These are phyloP conservation scores for Jackrogersella multiformis DNA, from an alignment of 495 filamentous ascomycete species.

Conservation along the genomic window DNA sequence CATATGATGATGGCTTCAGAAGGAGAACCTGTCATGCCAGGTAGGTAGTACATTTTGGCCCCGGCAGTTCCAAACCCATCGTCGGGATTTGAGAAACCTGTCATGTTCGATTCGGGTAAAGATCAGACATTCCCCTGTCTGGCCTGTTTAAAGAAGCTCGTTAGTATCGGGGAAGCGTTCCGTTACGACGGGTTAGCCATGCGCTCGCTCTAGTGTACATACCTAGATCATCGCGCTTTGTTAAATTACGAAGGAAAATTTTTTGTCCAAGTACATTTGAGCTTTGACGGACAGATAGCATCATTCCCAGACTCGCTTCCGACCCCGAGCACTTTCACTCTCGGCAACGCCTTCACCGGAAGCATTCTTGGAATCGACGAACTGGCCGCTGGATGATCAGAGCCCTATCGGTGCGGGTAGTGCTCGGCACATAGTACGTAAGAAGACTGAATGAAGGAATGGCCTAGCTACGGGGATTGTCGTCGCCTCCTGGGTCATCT, in stretches of 20 bases:
- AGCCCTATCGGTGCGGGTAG: constrained; percentile 3
- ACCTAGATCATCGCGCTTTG: background rate
- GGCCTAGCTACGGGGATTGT: constrained; percentile 2
- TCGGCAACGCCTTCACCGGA: constrained; percentile 29
- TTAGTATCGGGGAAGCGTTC: constrained; percentile 40
- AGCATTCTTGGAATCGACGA: constrained; percentile 20
- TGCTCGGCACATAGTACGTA: constrained; percentile 6
- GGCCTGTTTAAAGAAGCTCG: constrained; percentile 18
- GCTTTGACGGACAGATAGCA: constrained; percentile 30
- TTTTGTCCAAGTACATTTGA: constrained; percentile 27
- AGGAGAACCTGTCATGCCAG: constrained; percentile 3
- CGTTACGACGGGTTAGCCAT: constrained; percentile 32
- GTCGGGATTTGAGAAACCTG: constrained; percentile 37
- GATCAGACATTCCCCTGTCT: constrained; percentile 31
- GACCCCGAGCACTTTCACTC: constrained; percentile 18
- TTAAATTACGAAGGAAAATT: constrained; percentile 34
- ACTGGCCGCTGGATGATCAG: constrained; percentile 23
- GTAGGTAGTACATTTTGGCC: constrained; percentile 13
- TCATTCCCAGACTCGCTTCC: constrained; percentile 21
- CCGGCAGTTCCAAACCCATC: constrained; percentile 32
- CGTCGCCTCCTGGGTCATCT: constrained; percentile 5
- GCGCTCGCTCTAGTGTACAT: constrained; percentile 20
- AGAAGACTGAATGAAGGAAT: constrained; percentile 18
- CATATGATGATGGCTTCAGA: constrained; percentile 3
- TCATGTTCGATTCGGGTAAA: constrained; percentile 37